Evolutionary conservation across 176 grass and related monocot genomes (phyloP), one percentile per base, ranked within the genome.

Genomic region (Aechmea fasciata): DNA sequence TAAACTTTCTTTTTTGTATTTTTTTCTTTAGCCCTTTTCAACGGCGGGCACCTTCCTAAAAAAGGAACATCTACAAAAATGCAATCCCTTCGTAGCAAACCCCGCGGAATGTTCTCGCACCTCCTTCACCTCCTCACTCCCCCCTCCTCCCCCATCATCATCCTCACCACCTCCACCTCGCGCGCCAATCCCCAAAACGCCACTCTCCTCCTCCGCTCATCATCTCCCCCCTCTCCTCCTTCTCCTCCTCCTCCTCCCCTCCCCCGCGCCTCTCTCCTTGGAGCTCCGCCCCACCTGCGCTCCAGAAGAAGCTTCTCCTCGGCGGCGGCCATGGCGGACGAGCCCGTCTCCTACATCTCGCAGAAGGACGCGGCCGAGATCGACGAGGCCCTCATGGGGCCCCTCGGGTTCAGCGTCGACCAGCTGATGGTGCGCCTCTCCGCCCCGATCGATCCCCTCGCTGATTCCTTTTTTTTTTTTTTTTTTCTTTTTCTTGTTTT

Each of bases 351-450:
- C 20, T 83, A 87, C 79, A 74, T 97, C 73, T 53, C 84, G 41
- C 94, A 92, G 71, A 77, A 79, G 13, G 81, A 82, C 3, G 94
- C 86, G 0, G 84, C 68, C 11, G 89, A 87, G 84, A 90, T 97
- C 69, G 89, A 97, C 68, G 77, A 97, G 82, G 85, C 87, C 59
- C 89, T 92, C 69, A 97, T 97, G 94, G 89, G 84, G 0, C 84
- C 86, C 3, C 84, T 97, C 63, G 86, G 82, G 11, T 97, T 92
- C 57, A 97, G 82, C 79, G 79, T 92, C 63, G 86, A 93, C 57
- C 89, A 92, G 80, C 83, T 97, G 79, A 97, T 97, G 94, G 94
- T 90, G 33, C 33, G 6, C 23, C 24, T 3, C 18, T 50, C 13
- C 12, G 14, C 13, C 26, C 28, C 50, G 0, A 55, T 26, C 22